Conservation (phyloP, 2,329 filamentous ascomycete species). For the Incumbomyces delicatus region DNA sequence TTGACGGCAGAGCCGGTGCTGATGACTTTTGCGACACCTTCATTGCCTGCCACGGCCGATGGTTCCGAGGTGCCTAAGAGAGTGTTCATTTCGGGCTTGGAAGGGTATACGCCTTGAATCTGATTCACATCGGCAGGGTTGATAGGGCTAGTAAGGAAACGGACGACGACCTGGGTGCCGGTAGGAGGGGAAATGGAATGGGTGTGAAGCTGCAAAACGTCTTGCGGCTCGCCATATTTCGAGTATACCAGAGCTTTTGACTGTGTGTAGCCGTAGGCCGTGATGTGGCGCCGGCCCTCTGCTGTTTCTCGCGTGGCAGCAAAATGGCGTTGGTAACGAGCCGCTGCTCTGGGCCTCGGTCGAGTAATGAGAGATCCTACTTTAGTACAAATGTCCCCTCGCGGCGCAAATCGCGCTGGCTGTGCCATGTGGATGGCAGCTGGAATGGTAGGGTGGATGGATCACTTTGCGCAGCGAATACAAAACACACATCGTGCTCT, state of each 20-base stretch:
- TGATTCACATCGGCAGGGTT: slow-evolving; percentile 98
- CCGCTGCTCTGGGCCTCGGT: neutral
- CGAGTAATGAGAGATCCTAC: neutral
- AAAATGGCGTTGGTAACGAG: neutral
- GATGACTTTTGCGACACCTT: slow-evolving; percentile 87
- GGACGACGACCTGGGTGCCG: slow-evolving; percentile 63
- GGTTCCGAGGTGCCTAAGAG: slow-evolving; percentile 67
- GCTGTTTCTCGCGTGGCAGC: neutral
- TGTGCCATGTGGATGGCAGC: neutral
- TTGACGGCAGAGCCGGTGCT: slow-evolving; percentile 53
- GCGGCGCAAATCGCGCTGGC: neutral
- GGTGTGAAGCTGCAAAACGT: slow-evolving; percentile 39
- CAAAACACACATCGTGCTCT: too few relatives aligned
- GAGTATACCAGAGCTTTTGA: slow-evolving; percentile 40
- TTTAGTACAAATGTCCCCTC: slow-evolving; percentile 3
- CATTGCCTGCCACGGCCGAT: slow-evolving; percentile 74
- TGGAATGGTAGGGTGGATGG: neutral
- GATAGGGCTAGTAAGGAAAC: slow-evolving; percentile 81
- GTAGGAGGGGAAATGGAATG: slow-evolving; percentile 41
- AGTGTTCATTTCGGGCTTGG: slow-evolving; percentile 66
- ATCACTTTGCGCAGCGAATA: neutral
- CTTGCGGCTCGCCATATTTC: slow-evolving; percentile 40
- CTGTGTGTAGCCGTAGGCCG: slow-evolving; percentile 41
- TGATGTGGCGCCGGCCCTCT: slow-evolving; percentile 29
- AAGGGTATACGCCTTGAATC: slow-evolving; percentile 91